Evolutionary conservation across 2,329 filamentous ascomycete genomes (phyloP), one percentile per base, ranked within the genome.

Genomic region (Fusarium sp.): DNA sequence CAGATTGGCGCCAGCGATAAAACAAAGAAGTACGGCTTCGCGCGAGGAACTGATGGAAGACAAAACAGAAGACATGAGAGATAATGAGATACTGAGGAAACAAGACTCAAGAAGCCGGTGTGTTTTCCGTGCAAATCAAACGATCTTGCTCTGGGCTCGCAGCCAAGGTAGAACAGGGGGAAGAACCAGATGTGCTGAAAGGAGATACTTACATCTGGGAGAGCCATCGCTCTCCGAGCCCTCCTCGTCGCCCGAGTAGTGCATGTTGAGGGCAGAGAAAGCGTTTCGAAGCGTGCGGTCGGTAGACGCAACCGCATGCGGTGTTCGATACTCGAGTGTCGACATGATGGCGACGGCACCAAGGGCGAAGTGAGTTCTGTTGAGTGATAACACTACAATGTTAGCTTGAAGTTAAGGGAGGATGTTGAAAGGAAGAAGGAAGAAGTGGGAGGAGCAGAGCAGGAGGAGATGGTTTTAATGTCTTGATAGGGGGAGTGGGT

Each of bases 281-380:
- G 72, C 68, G 9, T 72, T 72, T 13, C 72, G 69, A 42, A 72
- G 59, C 4, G 36, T 38, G 8, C 47, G 60, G 15, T 45, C 12
- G 17, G 51, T 38, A 13, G 44, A 60, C n/a, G 55, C 42, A 24
- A 42, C 51, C 11, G 45, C 51, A 15, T 47, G 63, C 20, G 64
- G 57, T 26, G 62, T 72, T 13, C 56, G 72, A 22, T 62, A 54
- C 50, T 51, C 58, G 15, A 39, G 51, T 30, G 72, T 72, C 41
- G 68, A 55, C 72, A 74, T 74, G 17, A 13, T 39, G 56, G 41
- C 24, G 59, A 38, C 24, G 36, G 26, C 41, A 34, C 42, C 30
- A 34, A 36, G 24, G 24, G 44, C 22, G 41, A 45, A 30, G 18
- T 28, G 10, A 20, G 26, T 11, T 30, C 30, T 68, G 26, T n/a